Percentiles rank a stretch among this genome's conserved stretches.
phyloP scores from a whole-genome alignment of 2,329 filamentous ascomycete genomes.

The Fragosphaeria purpurea region DNA sequence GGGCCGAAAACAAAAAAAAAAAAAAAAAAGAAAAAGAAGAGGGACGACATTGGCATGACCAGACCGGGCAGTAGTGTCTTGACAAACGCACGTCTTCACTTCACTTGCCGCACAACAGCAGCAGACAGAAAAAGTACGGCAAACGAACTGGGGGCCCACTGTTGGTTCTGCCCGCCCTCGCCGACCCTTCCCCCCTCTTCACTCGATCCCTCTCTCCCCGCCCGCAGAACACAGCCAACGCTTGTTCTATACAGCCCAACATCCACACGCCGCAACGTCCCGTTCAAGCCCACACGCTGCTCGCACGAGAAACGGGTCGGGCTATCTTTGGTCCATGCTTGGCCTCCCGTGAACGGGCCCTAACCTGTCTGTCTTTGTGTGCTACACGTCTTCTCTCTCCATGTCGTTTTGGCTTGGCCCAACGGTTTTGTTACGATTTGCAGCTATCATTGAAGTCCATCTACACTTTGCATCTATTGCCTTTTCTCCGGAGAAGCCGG shows the following conservation, averaged over 20 bases:
- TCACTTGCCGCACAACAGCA: neutral
- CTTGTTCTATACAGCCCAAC: no score
- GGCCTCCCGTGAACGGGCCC: no score
- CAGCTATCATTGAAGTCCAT: no score
- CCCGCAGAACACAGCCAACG: no score
- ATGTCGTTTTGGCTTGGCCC: neutral
- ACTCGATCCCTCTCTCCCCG: no score
- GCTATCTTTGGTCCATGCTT: slow-evolving; percentile 2
- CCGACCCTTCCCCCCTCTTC: neutral
- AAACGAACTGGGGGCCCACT: no score
- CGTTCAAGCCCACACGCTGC: neutral
- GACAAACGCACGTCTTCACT: neutral
- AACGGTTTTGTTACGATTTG: no score
- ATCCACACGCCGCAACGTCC: no score
- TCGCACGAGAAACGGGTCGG: neutral
- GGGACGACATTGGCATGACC: neutral
- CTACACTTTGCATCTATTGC: no score
- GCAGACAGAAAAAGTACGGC: neutral
- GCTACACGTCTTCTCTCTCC: neutral
- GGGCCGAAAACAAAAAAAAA: neutral
- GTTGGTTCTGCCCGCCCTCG: no score
- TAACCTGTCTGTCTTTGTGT: neutral
- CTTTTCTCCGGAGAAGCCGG: no score
- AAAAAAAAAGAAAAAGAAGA: neutral
- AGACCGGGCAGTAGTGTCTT: no score